phyloP scores from a whole-genome alignment of 179 eudicot species.

The Carnegiea gigantea region DNA sequence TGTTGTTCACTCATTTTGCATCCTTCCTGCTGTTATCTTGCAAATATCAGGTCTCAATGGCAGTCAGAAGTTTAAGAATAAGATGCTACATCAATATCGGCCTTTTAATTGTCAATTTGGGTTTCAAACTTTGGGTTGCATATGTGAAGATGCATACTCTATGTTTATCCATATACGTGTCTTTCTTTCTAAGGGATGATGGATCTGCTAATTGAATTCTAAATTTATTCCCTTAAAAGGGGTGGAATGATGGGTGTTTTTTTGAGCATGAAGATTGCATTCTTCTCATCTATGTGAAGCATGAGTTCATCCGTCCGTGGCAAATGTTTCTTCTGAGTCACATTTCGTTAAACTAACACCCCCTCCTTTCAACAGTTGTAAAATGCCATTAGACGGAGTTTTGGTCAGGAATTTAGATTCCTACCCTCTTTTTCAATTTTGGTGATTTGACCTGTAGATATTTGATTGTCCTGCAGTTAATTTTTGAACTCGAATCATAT shows the following conservation, averaged over 20 bases:
- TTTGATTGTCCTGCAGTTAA: slow-evolving; percentile 55
- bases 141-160: neutral
- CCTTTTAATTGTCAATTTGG: neutral
- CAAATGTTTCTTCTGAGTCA: neutral
- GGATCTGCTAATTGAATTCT: neutral
- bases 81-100: neutral
- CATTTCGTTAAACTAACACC: neutral
- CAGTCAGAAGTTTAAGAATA: neutral
- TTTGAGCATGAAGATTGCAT: neutral
- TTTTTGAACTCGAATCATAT: slow-evolving; percentile 82
- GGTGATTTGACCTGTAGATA: slow-evolving; percentile 15
- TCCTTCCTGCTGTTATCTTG: neutral
- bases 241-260: neutral
- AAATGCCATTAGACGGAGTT: neutral
- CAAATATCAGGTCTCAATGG: neutral
- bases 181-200: too few relatives aligned
- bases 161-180: too few relatives aligned
- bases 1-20: neutral
- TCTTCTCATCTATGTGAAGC: neutral
- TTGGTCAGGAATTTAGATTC: neutral
- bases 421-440: too few relatives aligned
- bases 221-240: neutral
- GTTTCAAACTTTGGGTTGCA: neutral
- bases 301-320: neutral
- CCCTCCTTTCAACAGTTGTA: neutral